Base-by-base conservation (phyloP, 164 flowering plant genomes). In the Chloranthus sessilifolius region DNA sequence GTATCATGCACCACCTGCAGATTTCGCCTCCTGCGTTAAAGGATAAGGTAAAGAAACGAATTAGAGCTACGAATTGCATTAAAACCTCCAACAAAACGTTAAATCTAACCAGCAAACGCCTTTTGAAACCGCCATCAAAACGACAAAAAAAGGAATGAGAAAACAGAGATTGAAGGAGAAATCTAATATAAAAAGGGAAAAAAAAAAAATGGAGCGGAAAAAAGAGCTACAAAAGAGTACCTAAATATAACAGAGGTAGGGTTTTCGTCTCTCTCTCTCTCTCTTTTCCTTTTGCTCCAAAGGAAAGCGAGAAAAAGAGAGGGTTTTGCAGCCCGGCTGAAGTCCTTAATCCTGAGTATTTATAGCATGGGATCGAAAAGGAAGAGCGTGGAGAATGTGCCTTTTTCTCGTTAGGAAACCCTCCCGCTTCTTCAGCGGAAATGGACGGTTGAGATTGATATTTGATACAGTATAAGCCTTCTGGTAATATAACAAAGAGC, bases 381-480 rank as follows among this genome's bases (percentile, higher is more conserved):
- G 8, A 16, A 38, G 37, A 14, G 51, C 1, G 21, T n/a, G 7
- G 15, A 0, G 25, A 5, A 14, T 21, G 5, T 9, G 7, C 9
- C 4, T 3, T 17, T 47, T 8, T 30, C 0, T 47, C 16, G 16
- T 1, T 2, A 7, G 4, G 5, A 50, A 34, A 33, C 39, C 19
- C 40, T 14, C 42, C 28, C 14, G 41, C 40, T 33, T 33, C 24
- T 35, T 5, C 4, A 11, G 27, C n/a, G 34, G 28, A 3, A 35
- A 29, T 22, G 43, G 21, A 36, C 54, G 43, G 54, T 24, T 22
- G n/a, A 15, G 54, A 50, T 50, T 25, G 25, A 3, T 9, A 22
- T n/a, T n/a, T n/a, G n/a, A n/a, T n/a, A n/a, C n/a, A n/a, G n/a
- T n/a, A n/a, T n/a, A n/a, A n/a, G n/a, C n/a, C n/a, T n/a, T n/a